Evolutionary conservation across 108 stramenopile genomes (phyloP), one percentile per base, ranked within the genome.

Genomic region (Schizochytrium sp.): DNA sequence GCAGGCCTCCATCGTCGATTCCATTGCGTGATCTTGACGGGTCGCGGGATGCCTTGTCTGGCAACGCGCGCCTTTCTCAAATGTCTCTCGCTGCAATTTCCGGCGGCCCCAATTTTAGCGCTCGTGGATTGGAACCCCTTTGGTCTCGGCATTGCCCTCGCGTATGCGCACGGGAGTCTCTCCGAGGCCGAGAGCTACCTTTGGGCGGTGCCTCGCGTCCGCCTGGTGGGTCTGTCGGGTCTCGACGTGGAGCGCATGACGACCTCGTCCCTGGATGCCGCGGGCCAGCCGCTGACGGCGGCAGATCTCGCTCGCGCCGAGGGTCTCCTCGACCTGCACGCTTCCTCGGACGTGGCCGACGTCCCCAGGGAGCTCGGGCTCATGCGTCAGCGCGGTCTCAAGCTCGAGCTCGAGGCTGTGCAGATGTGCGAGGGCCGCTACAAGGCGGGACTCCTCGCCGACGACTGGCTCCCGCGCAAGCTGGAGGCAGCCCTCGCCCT

Each of bases 121-220:
- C 76, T 83, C 25, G 28, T 53, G 51, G 76, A 83, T 4, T 83
- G 76, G 76, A 83, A 83, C 51, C 76, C 76, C n/a, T 83, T 47
- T 23, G 76, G 76, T 12, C 45, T 83, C 12, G 48, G 10, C 51
- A 83, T 83, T 34, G 76, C 76, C 6, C 51, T 83, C 25, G 6
- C 10, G 18, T 83, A 83, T 4, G 76, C 76, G n/a, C 76, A 83
- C 51, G 76, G 76, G 6, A 53, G 48, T 45, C 25, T 53, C 18
- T 16, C 6, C 25, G 45, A 53, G 48, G 48, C 23, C 19, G 76
- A 83, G 28, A 25, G 48, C 76, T 83, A 83, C 76, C 76, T 83
- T 16, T 83, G 51, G 48, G 76, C 76, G 10, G 51, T 83, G 19
- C 76, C 76, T 14, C 76, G 51, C 0, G 14, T 83, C n/a, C 12